phyloP scores from a whole-genome alignment of 768 basidiomycete genomes.

The Baorangia bicolor region DNA sequence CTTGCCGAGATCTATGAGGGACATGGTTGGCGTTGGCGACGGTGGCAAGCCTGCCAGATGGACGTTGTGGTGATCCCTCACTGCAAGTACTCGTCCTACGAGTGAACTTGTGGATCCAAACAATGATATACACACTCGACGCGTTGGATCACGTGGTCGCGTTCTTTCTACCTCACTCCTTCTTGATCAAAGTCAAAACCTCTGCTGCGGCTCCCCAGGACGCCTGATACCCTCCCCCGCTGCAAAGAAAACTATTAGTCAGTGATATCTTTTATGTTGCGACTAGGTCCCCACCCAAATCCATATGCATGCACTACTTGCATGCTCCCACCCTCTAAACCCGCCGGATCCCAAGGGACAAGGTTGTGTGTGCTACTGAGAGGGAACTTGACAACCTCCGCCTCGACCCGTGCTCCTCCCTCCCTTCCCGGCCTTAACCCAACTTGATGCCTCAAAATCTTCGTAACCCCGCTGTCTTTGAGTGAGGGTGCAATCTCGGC shows the following conservation, averaged over 20 bases:
- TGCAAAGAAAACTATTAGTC: constrained; percentile 19
- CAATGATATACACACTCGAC: constrained; percentile 26
- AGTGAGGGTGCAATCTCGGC: constrained; percentile 38
- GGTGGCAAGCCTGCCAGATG: constrained; percentile 16
- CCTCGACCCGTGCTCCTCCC: constrained; percentile 57
- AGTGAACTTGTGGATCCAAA: constrained; percentile 23
- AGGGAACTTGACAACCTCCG: constrained; percentile 41
- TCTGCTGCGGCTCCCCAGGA: constrained; percentile 47
- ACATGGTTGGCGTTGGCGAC: constrained; percentile 30
- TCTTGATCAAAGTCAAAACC: constrained; percentile 31
- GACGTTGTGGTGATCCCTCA: constrained; percentile 6
- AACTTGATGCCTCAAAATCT: constrained; percentile 53
- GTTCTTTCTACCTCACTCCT: constrained; percentile 6
- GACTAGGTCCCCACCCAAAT: constrained; percentile 42
- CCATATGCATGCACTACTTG: constrained; percentile 60
- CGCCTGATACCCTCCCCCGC: constrained; percentile 38
- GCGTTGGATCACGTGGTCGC: constrained; percentile 35
- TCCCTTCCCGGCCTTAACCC: constrained; percentile 56
- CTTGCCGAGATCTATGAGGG: constrained; percentile 39
- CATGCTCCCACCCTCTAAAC: constrained; percentile 24
- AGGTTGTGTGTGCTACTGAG: constrained; percentile 20
- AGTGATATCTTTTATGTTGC: background rate
- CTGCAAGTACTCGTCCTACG: background rate
- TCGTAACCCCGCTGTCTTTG: constrained; percentile 35
- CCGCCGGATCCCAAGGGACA: constrained; percentile 17